These are phyloP conservation scores for Peterozyma toletana DNA, from an alignment of 805 yeast species.

Conservation along the genomic window DNA sequence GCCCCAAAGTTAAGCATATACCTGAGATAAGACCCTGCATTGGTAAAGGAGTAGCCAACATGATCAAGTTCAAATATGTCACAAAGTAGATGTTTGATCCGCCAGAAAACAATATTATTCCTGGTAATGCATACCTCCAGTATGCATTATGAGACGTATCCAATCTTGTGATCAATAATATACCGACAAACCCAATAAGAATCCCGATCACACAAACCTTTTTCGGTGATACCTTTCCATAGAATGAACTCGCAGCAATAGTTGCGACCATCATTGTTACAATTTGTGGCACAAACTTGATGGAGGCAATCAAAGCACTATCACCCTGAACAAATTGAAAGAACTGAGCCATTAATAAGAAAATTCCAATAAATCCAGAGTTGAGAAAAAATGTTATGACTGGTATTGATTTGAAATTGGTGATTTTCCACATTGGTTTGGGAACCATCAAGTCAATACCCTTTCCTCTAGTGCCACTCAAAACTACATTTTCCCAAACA, in stretches of 20 bases:
- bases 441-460: conserved; percentile 15
- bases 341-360: neutral
- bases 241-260: neutral
- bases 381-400: conserved; percentile 8
- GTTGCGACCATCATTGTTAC: too few relatives aligned
- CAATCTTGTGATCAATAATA: neutral
- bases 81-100: conserved; percentile 25
- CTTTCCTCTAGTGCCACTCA: conserved; percentile 3
- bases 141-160: too few relatives aligned
- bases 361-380: neutral
- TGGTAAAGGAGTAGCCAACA: conserved; percentile 25
- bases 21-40: conserved; percentile 33
- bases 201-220: neutral
- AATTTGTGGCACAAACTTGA: too few relatives aligned
- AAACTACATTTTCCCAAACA: conserved; percentile 20
- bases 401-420: conserved; percentile 15
- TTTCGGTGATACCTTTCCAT: conserved; percentile 12
- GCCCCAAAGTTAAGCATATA: conserved; percentile 26
- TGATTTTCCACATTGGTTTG: too few relatives aligned
- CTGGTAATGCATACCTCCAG: neutral
- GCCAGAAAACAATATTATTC: conserved; percentile 12
- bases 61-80: conserved; percentile 23
- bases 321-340: neutral
- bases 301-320: conserved; percentile 5
- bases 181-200: neutral